phyloP scores from a whole-genome alignment of 495 filamentous ascomycete genomes.

The Chaetomium cochliodes region DNA sequence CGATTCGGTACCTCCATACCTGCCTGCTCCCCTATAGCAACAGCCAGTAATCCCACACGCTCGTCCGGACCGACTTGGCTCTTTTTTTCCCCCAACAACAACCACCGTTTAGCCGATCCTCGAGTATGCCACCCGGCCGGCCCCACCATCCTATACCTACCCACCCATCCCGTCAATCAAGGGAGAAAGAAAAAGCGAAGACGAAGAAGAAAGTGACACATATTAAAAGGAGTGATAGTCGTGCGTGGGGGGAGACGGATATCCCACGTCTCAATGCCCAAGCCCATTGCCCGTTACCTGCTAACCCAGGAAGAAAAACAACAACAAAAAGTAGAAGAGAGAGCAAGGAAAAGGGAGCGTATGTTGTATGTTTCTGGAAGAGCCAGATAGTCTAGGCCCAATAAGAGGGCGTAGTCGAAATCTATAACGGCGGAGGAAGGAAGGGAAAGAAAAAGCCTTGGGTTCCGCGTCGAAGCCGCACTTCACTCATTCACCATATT shows the following conservation, averaged over 20 bases:
- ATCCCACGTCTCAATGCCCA: background rate
- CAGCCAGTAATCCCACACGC: background rate
- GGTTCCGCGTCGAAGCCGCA: background rate
- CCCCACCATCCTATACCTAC: no score
- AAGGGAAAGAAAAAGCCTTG: background rate
- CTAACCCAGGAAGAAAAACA: background rate
- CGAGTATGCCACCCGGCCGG: no score
- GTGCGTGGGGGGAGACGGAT: background rate
- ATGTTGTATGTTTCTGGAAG: background rate
- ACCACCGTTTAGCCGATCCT: no score
- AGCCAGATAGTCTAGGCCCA: background rate
- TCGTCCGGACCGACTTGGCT: no score
- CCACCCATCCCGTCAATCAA: background rate
- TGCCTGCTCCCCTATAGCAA: background rate
- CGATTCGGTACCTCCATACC: background rate
- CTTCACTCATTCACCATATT: background rate
- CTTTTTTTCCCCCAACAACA: background rate
- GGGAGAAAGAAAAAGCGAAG: background rate
- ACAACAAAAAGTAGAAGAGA: background rate
- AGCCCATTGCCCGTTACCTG: background rate
- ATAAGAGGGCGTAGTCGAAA: background rate
- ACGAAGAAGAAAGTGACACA: background rate
- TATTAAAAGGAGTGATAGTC: slow-evolving; percentile 10
- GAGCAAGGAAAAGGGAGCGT: background rate
- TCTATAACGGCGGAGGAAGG: background rate